A percentile compares a stretch with the other conserved stretches of the same genome.
phyloP scores from a whole-genome alignment of 495 filamentous ascomycete genomes.

The Penicillium arizonense region DNA sequence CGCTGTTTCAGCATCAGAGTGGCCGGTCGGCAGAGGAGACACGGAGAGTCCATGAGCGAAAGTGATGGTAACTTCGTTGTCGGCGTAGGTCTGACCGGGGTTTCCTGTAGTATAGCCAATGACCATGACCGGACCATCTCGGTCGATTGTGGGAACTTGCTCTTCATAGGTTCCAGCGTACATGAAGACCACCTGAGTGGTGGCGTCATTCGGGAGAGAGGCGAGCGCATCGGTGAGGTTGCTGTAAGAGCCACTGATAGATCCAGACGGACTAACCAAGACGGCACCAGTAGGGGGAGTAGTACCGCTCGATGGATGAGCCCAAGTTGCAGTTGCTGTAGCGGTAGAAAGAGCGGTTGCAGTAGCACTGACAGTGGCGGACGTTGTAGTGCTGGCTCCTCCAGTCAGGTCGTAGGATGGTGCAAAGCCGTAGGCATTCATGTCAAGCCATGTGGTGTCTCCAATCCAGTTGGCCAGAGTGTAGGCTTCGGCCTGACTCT shows the following conservation, averaged over 20 bases:
- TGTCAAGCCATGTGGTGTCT: slow-evolving; percentile 11
- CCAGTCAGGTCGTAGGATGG: slow-evolving; percentile 9
- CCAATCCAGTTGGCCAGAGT: slow-evolving; percentile 11
- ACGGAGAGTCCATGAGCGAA: slow-evolving; percentile 14
- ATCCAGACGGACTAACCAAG: background rate
- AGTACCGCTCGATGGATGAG: slow-evolving; percentile 7
- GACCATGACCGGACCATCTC: slow-evolving; percentile 6
- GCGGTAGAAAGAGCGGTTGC: background rate
- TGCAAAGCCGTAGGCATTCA: slow-evolving; percentile 4
- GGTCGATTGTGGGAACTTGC: slow-evolving; percentile 3
- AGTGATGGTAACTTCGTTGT: slow-evolving; percentile 16
- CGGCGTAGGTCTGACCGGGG: slow-evolving; percentile 10
- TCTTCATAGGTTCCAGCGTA: slow-evolving; percentile 10
- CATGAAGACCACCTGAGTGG: slow-evolving; percentile 6
- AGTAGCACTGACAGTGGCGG: background rate
- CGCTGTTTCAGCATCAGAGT: slow-evolving; percentile 16
- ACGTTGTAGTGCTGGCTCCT: background rate
- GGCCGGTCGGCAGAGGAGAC: slow-evolving; percentile 11
- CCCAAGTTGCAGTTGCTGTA: slow-evolving; percentile 1
- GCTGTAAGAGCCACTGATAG: slow-evolving; percentile 3
- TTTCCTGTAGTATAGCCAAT: slow-evolving; percentile 12
- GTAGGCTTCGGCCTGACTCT: slow-evolving; percentile 9
- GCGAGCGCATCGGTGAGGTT: slow-evolving; percentile 8
- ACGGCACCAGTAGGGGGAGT: slow-evolving; percentile 6
- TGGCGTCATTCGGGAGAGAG: slow-evolving; percentile 4